Evolutionary conservation across 345 rosid genomes (phyloP), one percentile per base, ranked within the genome.

Genomic region (Corymbia maculata): DNA sequence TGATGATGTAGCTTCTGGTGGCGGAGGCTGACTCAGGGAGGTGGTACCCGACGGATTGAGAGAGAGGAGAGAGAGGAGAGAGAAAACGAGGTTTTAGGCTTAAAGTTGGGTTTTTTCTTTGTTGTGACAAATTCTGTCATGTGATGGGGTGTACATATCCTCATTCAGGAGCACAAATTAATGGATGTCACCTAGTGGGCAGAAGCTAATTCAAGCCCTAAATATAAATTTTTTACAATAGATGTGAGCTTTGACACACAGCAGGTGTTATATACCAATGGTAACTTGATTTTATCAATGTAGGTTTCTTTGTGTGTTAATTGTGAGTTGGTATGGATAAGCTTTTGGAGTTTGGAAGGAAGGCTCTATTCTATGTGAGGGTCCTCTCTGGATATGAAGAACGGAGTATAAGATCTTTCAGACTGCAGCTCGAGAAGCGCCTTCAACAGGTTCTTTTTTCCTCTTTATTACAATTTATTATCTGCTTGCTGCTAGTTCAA

Each of bases 381-480:
- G 97, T 97, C 61, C 96, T 98, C 88, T 98, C 99, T 52, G 99
- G 99, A 12, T 98, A 97, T 87, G 99, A 97, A 91, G 98, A 97
- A 90, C 91, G 96, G 68, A 91, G 94, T 91, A 96, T 97, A 86
- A 94, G 98, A 47, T 92, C 93, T 85, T 94, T 92, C 89, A 94
- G 99, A 88, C 92, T 98, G 93, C 94, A 94, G 91, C 95, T 98
- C 42, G 97, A 98, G 92, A 92, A 89, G 91, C 99, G 92, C 80
- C 92, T 98, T 79, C 94, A 87, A 61, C 93, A 95, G 98, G 98
- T 98, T 59, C 64, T 57, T 28, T 57, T 28, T 14, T 11, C 57
- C 75, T 86, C 75, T 75, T 51, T 9, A 14, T 68, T 36, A 15
- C 17, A 53, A 49, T n/a, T 28, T 32, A 57, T 44, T 85, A 24